Base-by-base conservation (phyloP, 352 stramenopile genomes). In the Phytopythium vexans region DNA sequence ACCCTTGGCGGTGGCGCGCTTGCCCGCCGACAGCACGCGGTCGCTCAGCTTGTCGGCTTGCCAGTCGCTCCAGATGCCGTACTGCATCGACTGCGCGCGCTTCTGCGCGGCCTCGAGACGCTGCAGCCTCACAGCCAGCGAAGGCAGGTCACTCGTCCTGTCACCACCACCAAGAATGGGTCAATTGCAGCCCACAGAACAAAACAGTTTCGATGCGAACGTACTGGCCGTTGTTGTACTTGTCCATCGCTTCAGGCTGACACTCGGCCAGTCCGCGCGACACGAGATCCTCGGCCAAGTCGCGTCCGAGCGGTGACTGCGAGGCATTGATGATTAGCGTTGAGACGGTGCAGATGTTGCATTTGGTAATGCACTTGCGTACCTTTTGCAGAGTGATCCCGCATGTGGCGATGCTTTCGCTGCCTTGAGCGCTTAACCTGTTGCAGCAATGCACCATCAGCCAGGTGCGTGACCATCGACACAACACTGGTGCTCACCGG, bases 1-100 rank as follows among this genome's bases (percentile, higher is more conserved):
- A 5, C 74, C 68, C 16, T 70, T 68, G 32, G 58, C 58, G 4
- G 78, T 87, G 12, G 69, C 72, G 35, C 83, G 76, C 56, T 82
- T 89, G 11, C 80, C 65, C 7, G 78, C 80, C 0, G 83, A 88
- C 27, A 91, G 21, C 4, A 93, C 51, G 33, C 83, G 78, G 11
- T 81, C 68, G 0, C 64, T 67, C 0, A 93, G 67, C 32, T 79
- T 87, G n/a, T 86, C 74, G 6, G 88, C 78, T 52, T 83, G 64
- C 72, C 77, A 93, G 27, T 86, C 67, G 50, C 82, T 86, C 83
- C 83, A 93, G 16, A 91, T 81, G 7, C 83, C 83, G 34, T 86
- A 91, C 47, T 85, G 80, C 83, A 93, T 93, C 6, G 71, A 67
- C 62, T 91, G 78, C 14, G 83, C 83, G 35, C 82, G 64, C 52